A percentile compares a stretch with the other conserved stretches of the same genome.
Evolutionary conservation across 1,284 basidiomycete genomes (phyloP).

Genomic region (Ganoderma leucocontextum): DNA sequence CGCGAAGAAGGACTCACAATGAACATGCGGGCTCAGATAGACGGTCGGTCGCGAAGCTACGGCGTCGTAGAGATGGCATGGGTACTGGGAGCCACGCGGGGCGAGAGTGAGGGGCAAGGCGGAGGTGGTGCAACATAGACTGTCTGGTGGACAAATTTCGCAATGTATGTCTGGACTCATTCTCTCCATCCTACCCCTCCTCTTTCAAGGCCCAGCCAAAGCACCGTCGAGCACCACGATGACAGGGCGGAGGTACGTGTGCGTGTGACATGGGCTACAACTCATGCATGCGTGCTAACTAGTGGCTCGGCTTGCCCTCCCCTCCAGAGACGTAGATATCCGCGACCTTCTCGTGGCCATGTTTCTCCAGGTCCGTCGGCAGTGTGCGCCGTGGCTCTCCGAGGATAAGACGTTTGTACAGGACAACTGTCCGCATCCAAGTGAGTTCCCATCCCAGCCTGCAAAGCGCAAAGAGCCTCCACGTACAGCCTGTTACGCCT

Average conservation of each 20-base stretch:
- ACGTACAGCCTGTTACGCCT: conserved; percentile 62
- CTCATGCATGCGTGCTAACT: not conserved
- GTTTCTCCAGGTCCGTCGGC: conserved; percentile 28
- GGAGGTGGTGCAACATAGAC: conserved; percentile 21
- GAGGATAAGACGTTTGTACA: conserved; percentile 71
- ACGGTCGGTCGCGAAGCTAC: too few species aligned
- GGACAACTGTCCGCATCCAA: conserved; percentile 53
- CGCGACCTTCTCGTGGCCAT: conserved; percentile 35
- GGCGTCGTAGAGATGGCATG: not conserved
- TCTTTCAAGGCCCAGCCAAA: too few species aligned
- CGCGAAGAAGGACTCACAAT: conserved; percentile 34
- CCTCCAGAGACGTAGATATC: conserved; percentile 23
- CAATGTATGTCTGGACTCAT: conserved; percentile 32
- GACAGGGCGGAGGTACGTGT: not conserved
- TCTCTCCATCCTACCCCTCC: not conserved
- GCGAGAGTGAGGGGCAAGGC: not conserved
- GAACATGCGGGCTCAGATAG: not conserved
- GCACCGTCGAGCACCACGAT: not conserved
- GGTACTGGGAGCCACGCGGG: not conserved
- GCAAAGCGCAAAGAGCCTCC: conserved; percentile 15
- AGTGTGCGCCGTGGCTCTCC: conserved; percentile 60
- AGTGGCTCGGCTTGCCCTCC: not conserved
- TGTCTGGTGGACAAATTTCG: conserved; percentile 18
- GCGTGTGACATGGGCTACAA: not conserved
- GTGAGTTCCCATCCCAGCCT: conserved; percentile 13